phyloP scores from a whole-genome alignment of 2,329 filamentous ascomycete genomes.

The Leptographium galeiforme region DNA sequence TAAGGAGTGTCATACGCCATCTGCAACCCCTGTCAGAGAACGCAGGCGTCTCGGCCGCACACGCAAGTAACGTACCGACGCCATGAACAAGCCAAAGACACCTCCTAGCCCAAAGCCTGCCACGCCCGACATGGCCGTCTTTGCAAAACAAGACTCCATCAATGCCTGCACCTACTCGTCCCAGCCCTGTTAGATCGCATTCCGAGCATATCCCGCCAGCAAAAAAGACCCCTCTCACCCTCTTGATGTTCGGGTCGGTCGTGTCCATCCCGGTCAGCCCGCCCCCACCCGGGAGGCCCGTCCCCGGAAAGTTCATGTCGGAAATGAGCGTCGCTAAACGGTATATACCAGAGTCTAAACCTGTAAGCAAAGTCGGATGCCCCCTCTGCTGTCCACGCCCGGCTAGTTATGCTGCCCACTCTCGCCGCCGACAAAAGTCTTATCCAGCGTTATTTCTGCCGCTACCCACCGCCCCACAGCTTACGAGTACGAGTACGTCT shows the following conservation, averaged over 20 bases:
- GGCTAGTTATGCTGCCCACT: neutral
- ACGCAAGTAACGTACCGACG: conserved; percentile 46
- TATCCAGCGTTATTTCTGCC: conserved; percentile 26
- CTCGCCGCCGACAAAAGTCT: conserved; percentile 1
- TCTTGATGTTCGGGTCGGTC: conserved; percentile 39
- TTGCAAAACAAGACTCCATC: conserved; percentile 88
- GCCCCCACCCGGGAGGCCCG: conserved; percentile 11
- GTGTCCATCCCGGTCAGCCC: conserved; percentile 18
- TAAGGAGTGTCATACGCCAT: conserved; percentile 98
- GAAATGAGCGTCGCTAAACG: neutral
- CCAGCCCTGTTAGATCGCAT: neutral
- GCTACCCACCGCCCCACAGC: conserved; percentile 18
- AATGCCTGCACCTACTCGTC: conserved; percentile 54
- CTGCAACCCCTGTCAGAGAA: conserved; percentile 26
- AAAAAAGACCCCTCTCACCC: conserved; percentile 9
- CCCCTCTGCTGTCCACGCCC: neutral
- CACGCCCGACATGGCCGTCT: conserved; percentile 77
- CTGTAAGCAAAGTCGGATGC: neutral
- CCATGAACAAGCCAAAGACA: conserved; percentile 95
- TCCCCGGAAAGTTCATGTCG: conserved; percentile 26
- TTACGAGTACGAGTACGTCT: too few relatives aligned
- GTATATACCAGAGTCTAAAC: neutral
- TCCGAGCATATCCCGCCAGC: neutral
- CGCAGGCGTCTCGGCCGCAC: neutral
- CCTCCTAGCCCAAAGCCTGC: conserved; percentile 93